Base-by-base conservation (phyloP, 2,329 filamentous ascomycete genomes). In the Aspergillus aculeatus region DNA sequence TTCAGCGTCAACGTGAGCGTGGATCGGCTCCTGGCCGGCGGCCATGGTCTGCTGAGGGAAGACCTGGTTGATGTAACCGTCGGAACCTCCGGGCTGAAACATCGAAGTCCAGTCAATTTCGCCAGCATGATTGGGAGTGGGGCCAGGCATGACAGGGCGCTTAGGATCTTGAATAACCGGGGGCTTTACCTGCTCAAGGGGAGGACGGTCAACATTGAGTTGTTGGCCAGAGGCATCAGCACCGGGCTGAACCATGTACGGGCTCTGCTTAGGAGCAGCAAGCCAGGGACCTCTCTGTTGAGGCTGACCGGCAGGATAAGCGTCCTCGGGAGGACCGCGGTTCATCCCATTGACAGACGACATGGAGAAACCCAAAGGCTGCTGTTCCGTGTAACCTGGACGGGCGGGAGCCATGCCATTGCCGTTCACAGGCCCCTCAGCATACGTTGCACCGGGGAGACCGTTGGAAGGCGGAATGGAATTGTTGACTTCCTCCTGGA, bases 71-170 rank as follows among this genome's bases (percentile, higher is more conserved):
- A 84, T 83, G 78, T 85, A 87, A 77, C 82, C 81, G 78, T 86
- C 81, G 77, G 88, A 85, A 80, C 85, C 82, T 83, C 86, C 87
- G 80, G 87, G 78, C 80, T 88, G 88, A 81, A 91, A 91, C 86
- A 92, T 89, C 75, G 89, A 84, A 72, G 88, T 84, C 89, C 89
- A 92, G 79, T 91, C 89, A 80, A 89, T 69, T 56, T 78, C 78
- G 80, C 80, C 83, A 58, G 71, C 66, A 59, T 87, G 85, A 76
- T 83, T 83, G 77, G 82, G 78, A 77, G 83, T 84, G 68, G 84
- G 83, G 73, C 75, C 77, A 81, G 84, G 69, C 86, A 91, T 90
- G 71, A 84, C 71, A 65, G 75, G 75, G 57, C 76, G 75, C 66
- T 79, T 80, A 61, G 71, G 72, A 62, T 80, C 76, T 66, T 71